Conservation (phyloP, 2,329 filamentous ascomycete genomes). For the Penicillium sp. region DNA sequence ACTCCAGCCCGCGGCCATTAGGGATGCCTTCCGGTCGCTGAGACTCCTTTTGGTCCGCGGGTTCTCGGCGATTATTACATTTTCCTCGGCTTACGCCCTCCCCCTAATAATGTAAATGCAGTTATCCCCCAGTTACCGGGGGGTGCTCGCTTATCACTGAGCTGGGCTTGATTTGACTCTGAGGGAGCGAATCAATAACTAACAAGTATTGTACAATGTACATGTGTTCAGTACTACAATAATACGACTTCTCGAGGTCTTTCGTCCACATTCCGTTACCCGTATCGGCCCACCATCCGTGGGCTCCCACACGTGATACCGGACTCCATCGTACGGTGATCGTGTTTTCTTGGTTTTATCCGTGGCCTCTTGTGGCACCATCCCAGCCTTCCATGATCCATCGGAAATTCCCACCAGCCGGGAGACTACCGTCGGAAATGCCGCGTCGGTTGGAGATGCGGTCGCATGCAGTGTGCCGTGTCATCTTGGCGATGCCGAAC, state of each 20-base stretch:
- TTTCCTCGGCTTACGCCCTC: constrained; percentile 1
- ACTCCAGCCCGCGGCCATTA: constrained; percentile 2
- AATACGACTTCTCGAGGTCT: background rate
- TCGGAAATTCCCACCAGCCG: background rate
- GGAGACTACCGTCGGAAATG: constrained; percentile 14
- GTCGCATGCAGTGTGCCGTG: constrained; percentile 13
- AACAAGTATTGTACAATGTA: background rate
- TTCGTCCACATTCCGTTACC: constrained; percentile 20
- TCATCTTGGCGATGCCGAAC: background rate
- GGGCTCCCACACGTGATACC: constrained; percentile 11
- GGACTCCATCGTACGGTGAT: constrained; percentile 14
- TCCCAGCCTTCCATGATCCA: background rate
- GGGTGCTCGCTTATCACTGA: background rate
- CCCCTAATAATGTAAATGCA: background rate
- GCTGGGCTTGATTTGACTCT: background rate
- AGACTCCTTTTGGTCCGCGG: background rate
- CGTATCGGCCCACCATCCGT: constrained; percentile 22
- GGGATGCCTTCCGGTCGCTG: background rate
- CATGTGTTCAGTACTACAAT: background rate
- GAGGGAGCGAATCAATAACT: background rate
- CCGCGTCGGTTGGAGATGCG: constrained; percentile 14
- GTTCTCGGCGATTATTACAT: background rate
- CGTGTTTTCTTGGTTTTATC: background rate
- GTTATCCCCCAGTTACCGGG: background rate
- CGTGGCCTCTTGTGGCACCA: constrained; percentile 9